Evolutionary conservation across 2,329 filamentous ascomycete species (phyloP).

Genomic region (Volutella citrinella): DNA sequence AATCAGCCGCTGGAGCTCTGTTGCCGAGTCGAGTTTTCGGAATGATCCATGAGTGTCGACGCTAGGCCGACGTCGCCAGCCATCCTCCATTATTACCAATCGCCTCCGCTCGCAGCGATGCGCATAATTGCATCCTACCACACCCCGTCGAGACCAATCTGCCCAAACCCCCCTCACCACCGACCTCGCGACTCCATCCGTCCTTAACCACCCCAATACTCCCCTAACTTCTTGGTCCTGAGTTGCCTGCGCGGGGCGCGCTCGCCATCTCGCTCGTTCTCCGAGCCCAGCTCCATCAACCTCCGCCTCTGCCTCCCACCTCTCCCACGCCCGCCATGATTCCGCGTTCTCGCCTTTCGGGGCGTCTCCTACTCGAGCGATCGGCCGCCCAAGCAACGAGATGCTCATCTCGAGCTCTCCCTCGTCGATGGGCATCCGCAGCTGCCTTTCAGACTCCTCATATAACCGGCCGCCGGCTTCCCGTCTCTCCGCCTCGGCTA

Average conservation of each 20-base stretch:
- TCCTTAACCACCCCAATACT: slow-evolving; percentile 6
- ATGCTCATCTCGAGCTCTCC: slow-evolving; percentile 19
- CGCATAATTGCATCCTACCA: slow-evolving; percentile 24
- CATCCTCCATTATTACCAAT: slow-evolving; percentile 28
- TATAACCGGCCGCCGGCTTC: slow-evolving; percentile 31
- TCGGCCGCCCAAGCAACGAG: slow-evolving; percentile 27
- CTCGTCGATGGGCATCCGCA: slow-evolving; percentile 26
- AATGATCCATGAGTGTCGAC: slow-evolving; percentile 29
- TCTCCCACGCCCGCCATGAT: slow-evolving; percentile 32
- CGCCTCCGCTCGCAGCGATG: slow-evolving; percentile 31
- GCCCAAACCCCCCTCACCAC: slow-evolving; percentile 11
- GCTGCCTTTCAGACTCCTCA: slow-evolving; percentile 26
- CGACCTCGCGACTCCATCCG: slow-evolving; percentile 5
- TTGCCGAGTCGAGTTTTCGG: slow-evolving; percentile 26
- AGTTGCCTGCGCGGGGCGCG: slow-evolving; percentile 25
- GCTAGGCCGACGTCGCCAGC: slow-evolving; percentile 27
- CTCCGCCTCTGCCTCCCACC: slow-evolving; percentile 7
- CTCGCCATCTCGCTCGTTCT: slow-evolving; percentile 9
- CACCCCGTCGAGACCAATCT: slow-evolving; percentile 6
- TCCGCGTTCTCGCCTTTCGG: slow-evolving; percentile 38
- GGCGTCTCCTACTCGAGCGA: slow-evolving; percentile 37
- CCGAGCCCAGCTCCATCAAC: slow-evolving; percentile 14
- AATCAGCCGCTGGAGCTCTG: slow-evolving; percentile 31
- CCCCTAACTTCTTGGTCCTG: slow-evolving; percentile 15
- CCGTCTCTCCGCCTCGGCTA: slow-evolving; percentile 25